Percentiles rank a stretch among this genome's conserved stretches.
Evolutionary conservation across 2,329 filamentous ascomycete genomes (phyloP).

Genomic region (Parasarocladium wereldwijsianum): DNA sequence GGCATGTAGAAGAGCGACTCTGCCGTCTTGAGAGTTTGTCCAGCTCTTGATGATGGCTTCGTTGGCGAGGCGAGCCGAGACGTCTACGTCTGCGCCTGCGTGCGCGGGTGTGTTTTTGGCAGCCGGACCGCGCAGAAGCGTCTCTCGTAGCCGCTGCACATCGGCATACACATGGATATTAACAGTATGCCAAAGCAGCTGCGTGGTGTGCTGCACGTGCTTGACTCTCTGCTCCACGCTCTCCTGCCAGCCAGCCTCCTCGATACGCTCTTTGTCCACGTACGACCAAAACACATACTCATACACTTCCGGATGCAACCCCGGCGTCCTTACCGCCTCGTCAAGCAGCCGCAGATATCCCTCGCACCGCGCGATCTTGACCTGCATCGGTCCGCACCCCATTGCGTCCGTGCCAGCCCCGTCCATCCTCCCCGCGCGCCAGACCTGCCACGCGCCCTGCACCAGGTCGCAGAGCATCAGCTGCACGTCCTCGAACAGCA

Average conservation of each 20-base stretch:
- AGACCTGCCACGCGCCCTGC: constrained; percentile 17
- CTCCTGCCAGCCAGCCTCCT: constrained; percentile 10
- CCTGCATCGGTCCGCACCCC: constrained; percentile 7
- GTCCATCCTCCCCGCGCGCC: constrained; percentile 11
- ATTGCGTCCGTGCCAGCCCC: constrained; percentile 8
- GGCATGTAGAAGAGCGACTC: constrained; percentile 1
- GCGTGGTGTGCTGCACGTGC: constrained; percentile 15
- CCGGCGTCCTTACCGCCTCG: constrained; percentile 7
- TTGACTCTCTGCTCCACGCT: constrained; percentile 14
- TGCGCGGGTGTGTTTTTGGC: constrained; percentile 7
- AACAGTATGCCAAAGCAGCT: constrained; percentile 22
- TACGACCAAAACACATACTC: constrained; percentile 14
- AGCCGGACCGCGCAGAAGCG: constrained; percentile 14
- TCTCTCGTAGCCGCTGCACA: too few species aligned
- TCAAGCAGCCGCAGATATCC: constrained; percentile 10
- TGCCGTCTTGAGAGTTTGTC: constrained; percentile 1
- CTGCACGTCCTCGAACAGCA: constrained; percentile 17
- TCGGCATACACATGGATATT: constrained; percentile 21
- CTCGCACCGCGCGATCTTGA: constrained; percentile 14
- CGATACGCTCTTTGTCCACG: constrained; percentile 13
- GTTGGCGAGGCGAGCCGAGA: constrained; percentile 9
- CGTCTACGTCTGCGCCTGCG: constrained; percentile 6
- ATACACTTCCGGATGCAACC: constrained; percentile 3
- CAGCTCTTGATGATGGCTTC: constrained; percentile 10
- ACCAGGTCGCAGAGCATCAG: constrained; percentile 16